These are phyloP conservation scores for Trichosporon faecale DNA, from an alignment of 1,284 basidiomycete genomes.

Conservation along the genomic window DNA sequence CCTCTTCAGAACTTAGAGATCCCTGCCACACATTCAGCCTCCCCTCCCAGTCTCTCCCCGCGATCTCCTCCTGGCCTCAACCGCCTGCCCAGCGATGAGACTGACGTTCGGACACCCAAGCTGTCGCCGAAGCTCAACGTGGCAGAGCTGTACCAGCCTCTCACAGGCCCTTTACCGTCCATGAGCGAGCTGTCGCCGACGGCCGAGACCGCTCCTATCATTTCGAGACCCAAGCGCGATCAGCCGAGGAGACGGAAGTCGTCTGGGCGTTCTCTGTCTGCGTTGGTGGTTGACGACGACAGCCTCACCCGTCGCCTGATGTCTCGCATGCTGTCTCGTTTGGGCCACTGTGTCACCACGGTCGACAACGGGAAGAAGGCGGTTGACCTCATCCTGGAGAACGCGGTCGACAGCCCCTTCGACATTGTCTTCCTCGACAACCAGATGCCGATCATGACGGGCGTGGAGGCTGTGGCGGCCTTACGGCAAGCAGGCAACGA, in stretches of 20 bases:
- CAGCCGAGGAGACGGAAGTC: neutral
- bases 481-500: conserved; percentile 64
- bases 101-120: conserved; percentile 11
- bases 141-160: neutral
- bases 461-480: conserved; percentile 66
- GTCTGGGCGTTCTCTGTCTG: conserved; percentile 24
- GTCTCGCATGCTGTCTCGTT: conserved; percentile 70
- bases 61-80: neutral
- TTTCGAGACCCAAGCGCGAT: neutral
- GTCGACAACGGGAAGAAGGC: conserved; percentile 87
- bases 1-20: neutral
- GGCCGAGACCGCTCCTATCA: neutral
- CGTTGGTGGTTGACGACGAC: conserved; percentile 40
- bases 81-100: neutral
- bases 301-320: conserved; percentile 75
- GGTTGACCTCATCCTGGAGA: conserved; percentile 62
- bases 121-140: neutral
- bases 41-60: neutral
- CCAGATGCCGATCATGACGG: conserved; percentile 68
- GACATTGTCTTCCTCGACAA: conserved; percentile 24
- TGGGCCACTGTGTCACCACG: conserved; percentile 71
- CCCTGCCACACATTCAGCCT: neutral
- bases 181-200: neutral
- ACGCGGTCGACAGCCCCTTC: conserved; percentile 13
- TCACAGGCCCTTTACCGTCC: neutral